Conservation (phyloP, 106 monocot species). For the Acorus calamus region DNA sequence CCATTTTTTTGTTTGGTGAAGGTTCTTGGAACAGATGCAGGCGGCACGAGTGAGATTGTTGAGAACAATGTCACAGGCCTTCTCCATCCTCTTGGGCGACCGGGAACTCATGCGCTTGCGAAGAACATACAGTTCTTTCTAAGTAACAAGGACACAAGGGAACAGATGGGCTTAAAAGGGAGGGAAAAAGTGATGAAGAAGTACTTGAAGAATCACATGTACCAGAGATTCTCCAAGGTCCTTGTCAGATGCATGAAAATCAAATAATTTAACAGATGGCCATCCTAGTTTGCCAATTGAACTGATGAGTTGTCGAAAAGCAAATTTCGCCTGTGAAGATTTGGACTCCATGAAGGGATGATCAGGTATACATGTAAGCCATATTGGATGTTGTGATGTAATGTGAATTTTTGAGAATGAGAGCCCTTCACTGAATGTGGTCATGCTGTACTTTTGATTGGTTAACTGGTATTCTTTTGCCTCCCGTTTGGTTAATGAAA, state of each 20-base stretch:
- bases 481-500: too few species aligned
- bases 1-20: conserved; percentile 3
- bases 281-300: too few species aligned
- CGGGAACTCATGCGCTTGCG: conserved; percentile 42
- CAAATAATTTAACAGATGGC: conserved; percentile 10
- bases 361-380: too few species aligned
- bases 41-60: conserved; percentile 78
- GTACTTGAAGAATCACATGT: conserved; percentile 67
- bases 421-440: too few species aligned
- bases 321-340: too few species aligned
- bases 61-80: conserved; percentile 72
- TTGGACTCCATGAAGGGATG: too few species aligned
- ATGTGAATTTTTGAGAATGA: too few species aligned
- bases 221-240: conserved; percentile 42
- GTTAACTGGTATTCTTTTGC: too few species aligned
- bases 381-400: too few species aligned
- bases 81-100: conserved; percentile 67
- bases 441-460: too few species aligned
- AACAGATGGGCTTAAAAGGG: conserved; percentile 61
- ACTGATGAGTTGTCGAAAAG: too few species aligned
- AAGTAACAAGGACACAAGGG: conserved; percentile 33
- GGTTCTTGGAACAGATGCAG: conserved; percentile 92
- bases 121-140: conserved; percentile 54
- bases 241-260: conserved; percentile 59
- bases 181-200: conserved; percentile 39